These are phyloP conservation scores for Linanthus parryae DNA, from an alignment of 148 eudicot genomes.

Conservation along the genomic window DNA sequence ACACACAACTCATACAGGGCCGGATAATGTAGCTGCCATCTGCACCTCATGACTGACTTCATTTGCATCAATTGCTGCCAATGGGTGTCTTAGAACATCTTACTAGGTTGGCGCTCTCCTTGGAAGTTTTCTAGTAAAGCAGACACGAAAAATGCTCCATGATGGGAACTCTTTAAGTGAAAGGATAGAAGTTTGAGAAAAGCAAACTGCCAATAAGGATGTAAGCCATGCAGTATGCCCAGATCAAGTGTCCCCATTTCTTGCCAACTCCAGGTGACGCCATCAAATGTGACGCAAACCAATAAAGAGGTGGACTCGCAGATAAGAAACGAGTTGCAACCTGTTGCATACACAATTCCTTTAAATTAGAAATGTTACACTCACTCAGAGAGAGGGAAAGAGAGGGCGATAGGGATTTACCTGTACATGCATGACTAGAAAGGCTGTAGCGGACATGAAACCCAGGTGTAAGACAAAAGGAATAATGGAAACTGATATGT, in stretches of 20 bases:
- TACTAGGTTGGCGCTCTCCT: too few relatives aligned
- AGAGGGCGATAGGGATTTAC: constrained; percentile 23
- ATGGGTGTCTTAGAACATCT: too few relatives aligned
- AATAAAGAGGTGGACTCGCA: constrained; percentile 83
- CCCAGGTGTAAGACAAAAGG: constrained; percentile 76
- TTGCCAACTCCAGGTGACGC: constrained; percentile 24
- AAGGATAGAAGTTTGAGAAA: constrained; percentile 93
- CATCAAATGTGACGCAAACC: constrained; percentile 77
- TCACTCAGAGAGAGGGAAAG: neutral
- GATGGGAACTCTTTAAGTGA: too few relatives aligned
- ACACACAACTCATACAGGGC: too few relatives aligned
- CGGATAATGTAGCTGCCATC: too few relatives aligned
- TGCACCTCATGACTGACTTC: too few relatives aligned
- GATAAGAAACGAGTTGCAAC: constrained; percentile 92
- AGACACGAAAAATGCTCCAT: too few relatives aligned
- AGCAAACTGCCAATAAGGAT: constrained; percentile 87
- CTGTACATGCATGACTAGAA: constrained; percentile 95
- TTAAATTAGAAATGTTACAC: neutral
- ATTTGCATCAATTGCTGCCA: too few relatives aligned
- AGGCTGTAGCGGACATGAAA: constrained; percentile 79
- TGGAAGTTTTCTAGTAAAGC: too few relatives aligned
- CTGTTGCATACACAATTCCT: constrained; percentile 28
- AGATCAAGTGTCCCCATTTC: constrained; percentile 60
- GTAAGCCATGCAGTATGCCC: constrained; percentile 70
- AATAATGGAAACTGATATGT: constrained; percentile 36